Conservation (phyloP, 345 rosid genomes). For the Turritis glabra region DNA sequence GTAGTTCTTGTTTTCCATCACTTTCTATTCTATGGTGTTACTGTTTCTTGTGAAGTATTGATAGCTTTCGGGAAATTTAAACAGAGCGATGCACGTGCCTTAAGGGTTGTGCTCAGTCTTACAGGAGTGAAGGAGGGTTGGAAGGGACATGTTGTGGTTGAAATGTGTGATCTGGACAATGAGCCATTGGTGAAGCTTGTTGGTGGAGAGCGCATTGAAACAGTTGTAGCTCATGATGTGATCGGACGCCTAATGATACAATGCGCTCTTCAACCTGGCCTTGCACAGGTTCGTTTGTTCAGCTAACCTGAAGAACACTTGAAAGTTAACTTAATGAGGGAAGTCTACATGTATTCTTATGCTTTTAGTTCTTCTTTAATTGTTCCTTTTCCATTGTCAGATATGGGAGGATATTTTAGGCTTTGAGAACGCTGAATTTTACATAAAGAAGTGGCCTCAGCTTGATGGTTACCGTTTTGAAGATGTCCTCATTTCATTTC, state of each 20-base stretch:
- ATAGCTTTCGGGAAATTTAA: slow-evolving; percentile 14
- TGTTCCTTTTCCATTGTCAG: slow-evolving; percentile 38
- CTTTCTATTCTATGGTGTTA: not conserved
- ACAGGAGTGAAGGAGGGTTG: slow-evolving; percentile 85
- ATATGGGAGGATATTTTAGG: slow-evolving; percentile 98
- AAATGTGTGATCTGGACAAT: slow-evolving; percentile 95
- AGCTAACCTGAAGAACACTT: not conserved
- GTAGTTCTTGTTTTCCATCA: slow-evolving; percentile 38
- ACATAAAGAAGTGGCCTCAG: slow-evolving; percentile 89
- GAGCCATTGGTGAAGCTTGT: slow-evolving; percentile 96
- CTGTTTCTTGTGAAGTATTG: slow-evolving; percentile 24
- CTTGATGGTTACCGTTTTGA: slow-evolving; percentile 69
- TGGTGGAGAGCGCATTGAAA: slow-evolving; percentile 88
- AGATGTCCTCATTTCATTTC: slow-evolving; percentile 81
- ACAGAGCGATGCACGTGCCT: slow-evolving; percentile 92
- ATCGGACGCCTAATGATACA: slow-evolving; percentile 96
- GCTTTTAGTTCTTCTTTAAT: not conserved
- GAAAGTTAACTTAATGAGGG: not conserved
- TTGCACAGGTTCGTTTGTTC: slow-evolving; percentile 69
- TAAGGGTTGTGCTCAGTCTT: slow-evolving; percentile 89
- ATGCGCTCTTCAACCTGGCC: slow-evolving; percentile 91
- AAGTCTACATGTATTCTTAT: not conserved
- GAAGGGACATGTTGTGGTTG: slow-evolving; percentile 92
- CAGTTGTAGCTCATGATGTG: slow-evolving; percentile 96
- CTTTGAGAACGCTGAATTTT: slow-evolving; percentile 85